phyloP scores from a whole-genome alignment of 2,329 filamentous ascomycete genomes.

The Didymella pinodella region DNA sequence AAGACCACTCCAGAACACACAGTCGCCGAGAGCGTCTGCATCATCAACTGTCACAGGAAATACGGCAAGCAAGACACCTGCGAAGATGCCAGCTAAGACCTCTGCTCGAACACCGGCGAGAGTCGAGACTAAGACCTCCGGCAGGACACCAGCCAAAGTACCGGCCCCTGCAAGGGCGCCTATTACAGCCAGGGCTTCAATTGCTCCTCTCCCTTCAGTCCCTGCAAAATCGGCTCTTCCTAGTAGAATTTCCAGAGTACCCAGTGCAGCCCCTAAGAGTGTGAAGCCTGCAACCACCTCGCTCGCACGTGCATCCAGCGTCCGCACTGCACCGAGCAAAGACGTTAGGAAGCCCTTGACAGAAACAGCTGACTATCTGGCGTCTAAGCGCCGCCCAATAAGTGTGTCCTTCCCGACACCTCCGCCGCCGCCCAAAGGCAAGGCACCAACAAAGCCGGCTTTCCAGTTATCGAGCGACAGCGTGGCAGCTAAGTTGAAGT shows the following conservation, averaged over 20 bases:
- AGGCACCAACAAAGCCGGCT: slow-evolving; percentile 58
- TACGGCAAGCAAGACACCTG: slow-evolving; percentile 14
- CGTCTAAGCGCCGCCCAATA: slow-evolving; percentile 57
- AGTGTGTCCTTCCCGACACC: slow-evolving; percentile 58
- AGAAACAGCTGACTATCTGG: slow-evolving; percentile 48
- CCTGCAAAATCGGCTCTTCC: slow-evolving; percentile 16
- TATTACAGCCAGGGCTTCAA: not conserved
- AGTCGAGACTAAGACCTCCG: not conserved
- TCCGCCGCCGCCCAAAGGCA: slow-evolving; percentile 57
- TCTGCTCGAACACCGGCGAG: slow-evolving; percentile 1
- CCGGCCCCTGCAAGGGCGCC: not conserved
- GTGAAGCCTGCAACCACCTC: slow-evolving; percentile 40
- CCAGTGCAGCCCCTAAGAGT: slow-evolving; percentile 37
- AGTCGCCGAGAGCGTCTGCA: slow-evolving; percentile 12
- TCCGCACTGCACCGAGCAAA: slow-evolving; percentile 34
- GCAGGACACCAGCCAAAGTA: slow-evolving; percentile 3
- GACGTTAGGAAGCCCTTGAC: slow-evolving; percentile 33
- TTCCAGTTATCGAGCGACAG: slow-evolving; percentile 63
- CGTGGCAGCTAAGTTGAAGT: slow-evolving; percentile 62
- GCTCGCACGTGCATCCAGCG: slow-evolving; percentile 38
- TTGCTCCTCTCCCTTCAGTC: not conserved
- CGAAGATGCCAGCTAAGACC: not conserved
- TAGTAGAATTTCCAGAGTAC: slow-evolving; percentile 38
- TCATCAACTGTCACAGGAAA: slow-evolving; percentile 17
- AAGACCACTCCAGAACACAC: slow-evolving; percentile 37